Conservation (phyloP, 2,329 filamentous ascomycete genomes). For the Acrocalymma vagum region DNA sequence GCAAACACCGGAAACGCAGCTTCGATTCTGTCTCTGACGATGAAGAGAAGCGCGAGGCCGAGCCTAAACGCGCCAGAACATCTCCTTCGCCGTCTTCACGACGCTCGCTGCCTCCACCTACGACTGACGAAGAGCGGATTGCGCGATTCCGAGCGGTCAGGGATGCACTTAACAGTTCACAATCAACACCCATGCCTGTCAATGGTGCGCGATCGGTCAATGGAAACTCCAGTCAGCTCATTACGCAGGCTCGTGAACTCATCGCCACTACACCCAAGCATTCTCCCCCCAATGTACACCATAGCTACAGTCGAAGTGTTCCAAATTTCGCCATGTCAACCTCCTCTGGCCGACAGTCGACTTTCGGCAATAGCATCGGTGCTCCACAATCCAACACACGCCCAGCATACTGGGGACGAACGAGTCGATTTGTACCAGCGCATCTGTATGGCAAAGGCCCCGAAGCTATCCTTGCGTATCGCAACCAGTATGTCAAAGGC, state of each 20-base stretch:
- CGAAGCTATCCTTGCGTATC: slow-evolving; percentile 39
- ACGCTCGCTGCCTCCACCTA: slow-evolving; percentile 19
- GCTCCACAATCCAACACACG: slow-evolving; percentile 14
- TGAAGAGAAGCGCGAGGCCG: slow-evolving; percentile 23
- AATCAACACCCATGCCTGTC: slow-evolving; percentile 4
- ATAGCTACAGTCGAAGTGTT: slow-evolving; percentile 37
- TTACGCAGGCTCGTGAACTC: slow-evolving; percentile 25
- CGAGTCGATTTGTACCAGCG: slow-evolving; percentile 44
- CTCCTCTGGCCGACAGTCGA: slow-evolving; percentile 18
- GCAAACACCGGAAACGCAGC: slow-evolving; percentile 39
- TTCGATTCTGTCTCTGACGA: slow-evolving; percentile 32
- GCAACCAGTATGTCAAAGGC: slow-evolving; percentile 20
- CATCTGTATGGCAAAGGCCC: slow-evolving; percentile 45
- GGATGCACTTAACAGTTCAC: slow-evolving; percentile 11
- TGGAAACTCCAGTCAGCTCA: slow-evolving; percentile 19
- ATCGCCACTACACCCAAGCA: slow-evolving; percentile 13
- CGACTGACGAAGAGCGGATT: slow-evolving; percentile 26
- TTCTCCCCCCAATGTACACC: slow-evolving; percentile 19
- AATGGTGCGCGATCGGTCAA: slow-evolving; percentile 20
- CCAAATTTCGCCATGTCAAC: slow-evolving; percentile 26
- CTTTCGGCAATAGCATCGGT: slow-evolving; percentile 22
- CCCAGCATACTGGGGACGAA: slow-evolving; percentile 41
- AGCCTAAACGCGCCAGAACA: slow-evolving; percentile 31
- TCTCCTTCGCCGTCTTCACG: slow-evolving; percentile 13
- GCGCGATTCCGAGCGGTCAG: slow-evolving; percentile 32